Base-by-base conservation (phyloP, 2,329 filamentous ascomycete species). In the Ophiosphaerella narmari region DNA sequence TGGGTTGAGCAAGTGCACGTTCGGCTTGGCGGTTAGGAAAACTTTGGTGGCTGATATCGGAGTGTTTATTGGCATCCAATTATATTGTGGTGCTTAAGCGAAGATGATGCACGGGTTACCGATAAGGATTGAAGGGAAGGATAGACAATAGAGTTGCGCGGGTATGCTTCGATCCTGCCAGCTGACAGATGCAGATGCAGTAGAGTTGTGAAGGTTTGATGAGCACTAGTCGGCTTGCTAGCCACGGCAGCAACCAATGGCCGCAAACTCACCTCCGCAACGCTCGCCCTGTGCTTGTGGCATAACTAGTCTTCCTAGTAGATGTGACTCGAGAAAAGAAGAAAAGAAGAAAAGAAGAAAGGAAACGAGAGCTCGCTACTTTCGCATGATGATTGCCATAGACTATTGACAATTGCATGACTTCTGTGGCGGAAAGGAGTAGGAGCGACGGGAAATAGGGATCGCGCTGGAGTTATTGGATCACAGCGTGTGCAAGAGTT, bases 131-230 rank as follows among this genome's bases (percentile, higher is more conserved):
- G 11, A 29, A 29, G 5, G 7, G 7, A 29, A 21, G 18, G 26
- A 29, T 29, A 29, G 26, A 9, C 6, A 32, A 41, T 41, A 14
- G 39, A 5, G 23, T 31, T 41, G 39, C 16, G 39, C 23, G 2
- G 23, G 32, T 3, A 14, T 45, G 12, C 24, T 32, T 24, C 24
- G 43, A 38, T 29, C 12, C 14, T 29, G 42, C 33, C 9, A 8
- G 41, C n/a, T 4, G 8, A 24, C 14, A 9, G 43, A 34, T 29
- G 26, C 26, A 29, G 26, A 29, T 29, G 26, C 26, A 29, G 26
- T 11, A 5, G 26, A 36, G n/a, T 38, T n/a, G 34, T 31, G 43
- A 45, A 39, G 43, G 43, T 45, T 45, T 45, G 42, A 39, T 45
- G 34, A 32, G 14, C n/a, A 18, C 11, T 12, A 14, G n/a, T 21